These are phyloP conservation scores for Colletotrichum sp. DNA, from an alignment of 2,329 filamentous ascomycete species.

Conservation along the genomic window DNA sequence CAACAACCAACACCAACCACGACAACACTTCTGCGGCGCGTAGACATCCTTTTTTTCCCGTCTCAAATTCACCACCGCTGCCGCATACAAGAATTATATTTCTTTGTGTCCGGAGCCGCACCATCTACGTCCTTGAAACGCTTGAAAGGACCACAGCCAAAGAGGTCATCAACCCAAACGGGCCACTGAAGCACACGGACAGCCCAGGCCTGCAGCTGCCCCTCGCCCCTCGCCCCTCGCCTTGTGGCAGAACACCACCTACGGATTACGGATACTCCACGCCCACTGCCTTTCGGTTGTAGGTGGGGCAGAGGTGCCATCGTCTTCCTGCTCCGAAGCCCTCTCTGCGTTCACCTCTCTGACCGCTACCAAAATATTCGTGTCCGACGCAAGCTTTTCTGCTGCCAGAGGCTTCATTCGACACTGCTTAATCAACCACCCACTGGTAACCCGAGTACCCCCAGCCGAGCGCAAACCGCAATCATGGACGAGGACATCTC, in stretches of 20 bases:
- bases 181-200: not conserved
- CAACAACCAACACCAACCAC: not conserved
- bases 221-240: conserved; percentile 2
- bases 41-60: not conserved
- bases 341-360: not conserved
- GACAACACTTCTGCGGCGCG: not conserved
- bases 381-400: not conserved
- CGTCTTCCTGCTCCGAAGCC: not conserved
- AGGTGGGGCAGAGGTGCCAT: conserved; percentile 19
- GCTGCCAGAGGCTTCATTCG: not conserved
- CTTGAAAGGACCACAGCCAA: not conserved
- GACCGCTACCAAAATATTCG: not conserved
- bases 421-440: not conserved
- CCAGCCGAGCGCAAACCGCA: not conserved
- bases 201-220: not conserved
- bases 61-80: not conserved
- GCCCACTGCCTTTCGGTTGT: not conserved
- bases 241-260: not conserved
- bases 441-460: not conserved
- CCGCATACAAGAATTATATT: not conserved
- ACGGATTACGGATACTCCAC: not conserved
- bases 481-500: conserved; percentile 76
- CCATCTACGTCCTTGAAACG: not conserved
- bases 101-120: not conserved
- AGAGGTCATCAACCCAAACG: not conserved